A percentile compares a stretch with the other conserved stretches of the same genome.
These are phyloP conservation scores for Combretum micranthum DNA, from an alignment of 345 rosid genomes.

Conservation along the genomic window DNA sequence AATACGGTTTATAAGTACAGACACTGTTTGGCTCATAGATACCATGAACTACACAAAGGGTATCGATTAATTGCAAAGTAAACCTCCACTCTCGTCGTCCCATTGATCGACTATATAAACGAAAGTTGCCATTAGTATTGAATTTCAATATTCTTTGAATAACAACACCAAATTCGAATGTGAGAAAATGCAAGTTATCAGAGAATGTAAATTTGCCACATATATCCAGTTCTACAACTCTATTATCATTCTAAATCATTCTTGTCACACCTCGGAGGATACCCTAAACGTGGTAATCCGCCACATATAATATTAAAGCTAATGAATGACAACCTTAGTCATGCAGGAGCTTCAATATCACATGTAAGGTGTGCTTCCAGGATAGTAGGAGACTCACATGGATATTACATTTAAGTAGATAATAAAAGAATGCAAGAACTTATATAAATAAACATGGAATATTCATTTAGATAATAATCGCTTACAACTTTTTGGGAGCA, in stretches of 20 bases:
- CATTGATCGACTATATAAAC: slow-evolving; percentile 19
- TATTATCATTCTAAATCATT: slow-evolving; percentile 15
- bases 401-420: no score
- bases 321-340: no score
- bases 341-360: no score
- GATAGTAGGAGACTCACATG: no score
- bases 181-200: slow-evolving; percentile 1
- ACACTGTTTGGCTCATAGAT: slow-evolving; percentile 20
- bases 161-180: slow-evolving; percentile 18
- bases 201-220: slow-evolving; percentile 22
- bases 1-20: slow-evolving; percentile 12
- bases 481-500: no score
- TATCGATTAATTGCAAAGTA: slow-evolving; percentile 19
- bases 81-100: slow-evolving; percentile 10
- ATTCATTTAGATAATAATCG: no score
- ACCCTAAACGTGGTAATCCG: no score
- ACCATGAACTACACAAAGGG: slow-evolving; percentile 26
- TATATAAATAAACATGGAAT: no score
- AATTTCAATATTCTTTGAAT: slow-evolving; percentile 17
- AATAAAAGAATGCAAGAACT: no score
- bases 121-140: slow-evolving; percentile 28
- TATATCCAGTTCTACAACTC: slow-evolving; percentile 12
- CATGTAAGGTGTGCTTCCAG: no score
- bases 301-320: no score
- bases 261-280: no score